Evolutionary conservation across 2,329 filamentous ascomycete species (phyloP), one percentile per base, ranked within the genome.

Genomic region (Diaporthe aspalathi): DNA sequence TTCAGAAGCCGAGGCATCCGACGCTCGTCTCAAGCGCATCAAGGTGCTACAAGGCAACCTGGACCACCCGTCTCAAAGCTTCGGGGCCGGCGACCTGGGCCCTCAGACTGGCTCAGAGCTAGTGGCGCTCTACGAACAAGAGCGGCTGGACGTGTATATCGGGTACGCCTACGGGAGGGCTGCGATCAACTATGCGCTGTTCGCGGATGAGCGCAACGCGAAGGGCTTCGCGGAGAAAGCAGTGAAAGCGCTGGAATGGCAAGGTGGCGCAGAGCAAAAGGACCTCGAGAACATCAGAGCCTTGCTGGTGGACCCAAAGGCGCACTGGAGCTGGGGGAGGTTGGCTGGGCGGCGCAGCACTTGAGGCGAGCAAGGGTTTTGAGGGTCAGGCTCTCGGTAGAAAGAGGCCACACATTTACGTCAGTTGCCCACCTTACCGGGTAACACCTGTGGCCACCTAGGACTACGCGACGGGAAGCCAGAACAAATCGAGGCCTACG

Each of bases 291-390:
- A 27, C 8, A 49, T 57, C 29, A 43, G 49, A 24, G 27, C 17
- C 45, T 38, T 47, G 45, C 20, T 65, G 45, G 29, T 45, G 24
- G 60, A 65, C 12, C 60, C 60, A 16, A 65, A 50, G 60, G n/a
- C 27, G 45, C 45, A 65, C 16, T 65, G 60, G 60, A 65, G 60
- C 45, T 65, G 60, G 60, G 60, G 7, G 17, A 50, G 60, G 43
- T 22, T 65, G 45, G 60, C 20, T 50, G 45, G 29, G 45, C 43
- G 17, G 9, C n/a, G 5, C 4, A 35, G n/a, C n/a, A n/a, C n/a
- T n/a, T n/a, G n/a, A n/a, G 12, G 14, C 11, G 9, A 35, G n/a
- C n/a, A 22, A 50, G 2, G 45, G 20, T 11, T n/a, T n/a, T 35
- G 35, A 24, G 49, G n/a, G 9, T 7, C 43, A 65, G 60, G 43